These are phyloP conservation scores for Epicoccum nigrum DNA, from an alignment of 2,329 filamentous ascomycete species.

Conservation along the genomic window DNA sequence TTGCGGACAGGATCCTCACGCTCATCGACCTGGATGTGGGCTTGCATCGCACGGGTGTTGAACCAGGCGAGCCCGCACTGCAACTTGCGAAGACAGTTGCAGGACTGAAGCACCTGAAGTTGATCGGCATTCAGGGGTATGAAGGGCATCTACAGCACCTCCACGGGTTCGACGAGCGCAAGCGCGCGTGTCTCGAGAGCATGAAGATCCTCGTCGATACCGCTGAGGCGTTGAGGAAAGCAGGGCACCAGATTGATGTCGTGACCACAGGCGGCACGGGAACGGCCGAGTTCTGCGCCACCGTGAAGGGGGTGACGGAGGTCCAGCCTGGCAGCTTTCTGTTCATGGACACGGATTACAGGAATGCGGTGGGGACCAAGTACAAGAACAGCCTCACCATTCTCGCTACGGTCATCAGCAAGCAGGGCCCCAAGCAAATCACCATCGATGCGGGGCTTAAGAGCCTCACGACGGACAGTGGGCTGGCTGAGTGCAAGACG, in stretches of 20 bases:
- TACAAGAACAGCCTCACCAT: slow-evolving; percentile 59
- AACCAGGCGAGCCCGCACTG: slow-evolving; percentile 50
- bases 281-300: slow-evolving; percentile 60
- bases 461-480: slow-evolving; percentile 59
- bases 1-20: slow-evolving; percentile 49
- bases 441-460: slow-evolving; percentile 60
- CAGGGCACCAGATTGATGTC: slow-evolving; percentile 55
- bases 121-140: slow-evolving; percentile 61
- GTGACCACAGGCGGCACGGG: slow-evolving; percentile 61
- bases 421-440: slow-evolving; percentile 52
- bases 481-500: slow-evolving; percentile 55
- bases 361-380: slow-evolving; percentile 57
- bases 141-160: slow-evolving; percentile 62
- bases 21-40: slow-evolving; percentile 60
- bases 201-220: slow-evolving; percentile 55
- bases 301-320: slow-evolving; percentile 59
- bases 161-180: slow-evolving; percentile 52
- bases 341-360: slow-evolving; percentile 65
- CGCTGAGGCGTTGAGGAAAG: slow-evolving; percentile 50
- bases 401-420: slow-evolving; percentile 57
- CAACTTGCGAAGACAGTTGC: slow-evolving; percentile 51
- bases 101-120: slow-evolving; percentile 46
- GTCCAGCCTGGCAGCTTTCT: slow-evolving; percentile 62
- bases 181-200: slow-evolving; percentile 52
- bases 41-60: slow-evolving; percentile 57